A percentile compares a stretch with the other conserved stretches of the same genome.
phyloP scores from a whole-genome alignment of 129 eudicot species.

The Calendula officinalis region DNA sequence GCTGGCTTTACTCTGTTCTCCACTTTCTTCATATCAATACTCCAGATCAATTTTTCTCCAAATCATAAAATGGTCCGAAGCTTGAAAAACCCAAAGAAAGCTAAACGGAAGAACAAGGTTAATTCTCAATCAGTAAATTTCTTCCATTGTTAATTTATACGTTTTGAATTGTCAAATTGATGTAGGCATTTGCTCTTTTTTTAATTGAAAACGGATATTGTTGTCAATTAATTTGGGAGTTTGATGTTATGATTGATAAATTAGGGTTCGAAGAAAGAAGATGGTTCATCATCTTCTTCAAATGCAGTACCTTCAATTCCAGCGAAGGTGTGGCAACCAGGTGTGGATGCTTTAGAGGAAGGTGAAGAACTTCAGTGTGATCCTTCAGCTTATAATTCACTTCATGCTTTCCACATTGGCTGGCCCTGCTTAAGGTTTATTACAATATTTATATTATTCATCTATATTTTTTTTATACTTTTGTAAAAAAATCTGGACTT shows the following conservation, averaged over 20 bases:
- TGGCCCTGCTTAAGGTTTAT: slow-evolving; percentile 94
- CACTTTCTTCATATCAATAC: not conserved
- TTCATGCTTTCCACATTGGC: slow-evolving; percentile 86
- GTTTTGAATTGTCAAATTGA: not conserved
- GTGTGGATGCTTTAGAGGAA: slow-evolving; percentile 85
- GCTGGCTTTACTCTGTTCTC: not conserved
- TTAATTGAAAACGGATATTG: not conserved
- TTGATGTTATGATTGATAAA: not conserved
- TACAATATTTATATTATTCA: not conserved
- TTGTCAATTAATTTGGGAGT: not conserved
- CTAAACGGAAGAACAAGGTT: slow-evolving; percentile 79
- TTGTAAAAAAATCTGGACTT: not conserved
- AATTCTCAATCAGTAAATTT: not conserved
- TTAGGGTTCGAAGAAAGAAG: slow-evolving; percentile 61
- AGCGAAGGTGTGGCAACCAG: slow-evolving; percentile 95
- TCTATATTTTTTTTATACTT: too few species aligned
- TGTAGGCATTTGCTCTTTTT: not conserved
- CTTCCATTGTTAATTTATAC: not conserved
- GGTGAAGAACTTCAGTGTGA: slow-evolving; percentile 98
- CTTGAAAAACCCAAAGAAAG: slow-evolving; percentile 72
- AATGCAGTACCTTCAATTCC: slow-evolving; percentile 46
- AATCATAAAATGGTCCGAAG: slow-evolving; percentile 56
- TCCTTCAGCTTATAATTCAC: slow-evolving; percentile 90
- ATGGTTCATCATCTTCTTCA: slow-evolving; percentile 47
- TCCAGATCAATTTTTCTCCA: not conserved